Percentiles rank a stretch among this genome's conserved stretches.
Conservation (phyloP, 1,284 basidiomycete species). For the Ceratobasidium sp. region DNA sequence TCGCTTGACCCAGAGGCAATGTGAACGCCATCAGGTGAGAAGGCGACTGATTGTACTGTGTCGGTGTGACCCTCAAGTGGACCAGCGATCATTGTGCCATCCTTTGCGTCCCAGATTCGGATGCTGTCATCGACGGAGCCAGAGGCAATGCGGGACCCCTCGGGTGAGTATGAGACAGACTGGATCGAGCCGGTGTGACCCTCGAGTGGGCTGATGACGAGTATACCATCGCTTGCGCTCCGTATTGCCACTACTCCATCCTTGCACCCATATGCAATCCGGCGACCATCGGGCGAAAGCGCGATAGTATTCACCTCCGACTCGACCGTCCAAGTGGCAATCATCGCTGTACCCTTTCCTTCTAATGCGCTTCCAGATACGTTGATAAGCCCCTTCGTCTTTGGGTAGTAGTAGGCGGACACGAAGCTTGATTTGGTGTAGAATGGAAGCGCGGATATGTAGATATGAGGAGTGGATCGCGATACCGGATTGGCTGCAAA, state of each 20-base stretch:
- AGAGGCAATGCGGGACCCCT: not conserved
- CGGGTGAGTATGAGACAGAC: not conserved
- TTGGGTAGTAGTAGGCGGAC: too few relatives aligned
- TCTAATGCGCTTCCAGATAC: not conserved
- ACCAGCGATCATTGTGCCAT: not conserved
- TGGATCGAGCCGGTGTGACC: not conserved
- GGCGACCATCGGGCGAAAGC: not conserved
- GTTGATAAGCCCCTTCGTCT: not conserved
- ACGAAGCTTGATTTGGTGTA: not conserved
- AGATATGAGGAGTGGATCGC: slow-evolving; percentile 5
- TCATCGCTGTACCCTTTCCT: not conserved
- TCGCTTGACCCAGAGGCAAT: not conserved
- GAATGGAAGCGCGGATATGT: not conserved
- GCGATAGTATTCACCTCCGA: not conserved
- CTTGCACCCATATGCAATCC: not conserved
- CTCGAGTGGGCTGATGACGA: not conserved
- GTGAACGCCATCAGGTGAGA: not conserved
- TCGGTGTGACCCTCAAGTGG: not conserved
- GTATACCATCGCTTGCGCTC: not conserved
- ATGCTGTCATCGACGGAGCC: not conserved
- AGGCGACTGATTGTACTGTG: not conserved
- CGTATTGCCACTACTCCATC: not conserved
- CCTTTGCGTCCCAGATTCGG: not conserved
- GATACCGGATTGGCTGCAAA: not conserved
- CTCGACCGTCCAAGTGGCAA: not conserved